Conservation (phyloP, 306 rosid species). For the Quercus suber region DNA sequence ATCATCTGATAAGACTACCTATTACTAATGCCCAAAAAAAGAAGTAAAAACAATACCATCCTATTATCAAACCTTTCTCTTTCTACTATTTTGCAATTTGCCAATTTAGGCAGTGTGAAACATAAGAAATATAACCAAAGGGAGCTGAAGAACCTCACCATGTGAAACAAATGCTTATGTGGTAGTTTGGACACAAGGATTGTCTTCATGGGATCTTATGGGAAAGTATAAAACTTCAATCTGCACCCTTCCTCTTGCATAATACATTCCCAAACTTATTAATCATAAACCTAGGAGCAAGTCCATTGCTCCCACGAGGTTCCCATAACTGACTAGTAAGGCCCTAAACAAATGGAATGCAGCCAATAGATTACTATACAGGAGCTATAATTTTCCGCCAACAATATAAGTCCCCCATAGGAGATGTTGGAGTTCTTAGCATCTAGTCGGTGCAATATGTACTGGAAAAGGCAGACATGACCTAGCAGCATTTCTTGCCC, state of each 20-base stretch:
- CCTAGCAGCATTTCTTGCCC: not conserved
- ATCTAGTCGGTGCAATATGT: not conserved
- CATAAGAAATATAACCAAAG: not conserved
- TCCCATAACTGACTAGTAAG: not conserved
- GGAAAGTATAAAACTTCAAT: not conserved
- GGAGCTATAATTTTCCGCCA: not conserved
- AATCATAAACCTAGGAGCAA: not conserved
- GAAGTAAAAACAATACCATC: not conserved
- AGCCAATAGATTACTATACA: slow-evolving; percentile 12
- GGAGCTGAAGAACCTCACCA: not conserved
- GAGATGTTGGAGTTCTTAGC: not conserved
- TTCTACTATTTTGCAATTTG: not conserved
- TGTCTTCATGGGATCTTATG: not conserved
- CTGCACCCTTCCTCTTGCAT: not conserved
- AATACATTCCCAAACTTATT: not conserved
- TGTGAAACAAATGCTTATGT: not conserved
- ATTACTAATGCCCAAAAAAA: not conserved
- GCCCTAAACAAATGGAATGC: slow-evolving; percentile 4
- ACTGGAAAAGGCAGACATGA: not conserved
- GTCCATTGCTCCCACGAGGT: not conserved
- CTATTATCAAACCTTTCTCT: not conserved
- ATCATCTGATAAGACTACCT: not conserved
- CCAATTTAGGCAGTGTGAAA: not conserved
- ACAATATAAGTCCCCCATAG: not conserved
- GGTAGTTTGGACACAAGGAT: not conserved